phyloP scores from a whole-genome alignment of 805 yeast genomes.

The Wickerhamiella lipophila region DNA sequence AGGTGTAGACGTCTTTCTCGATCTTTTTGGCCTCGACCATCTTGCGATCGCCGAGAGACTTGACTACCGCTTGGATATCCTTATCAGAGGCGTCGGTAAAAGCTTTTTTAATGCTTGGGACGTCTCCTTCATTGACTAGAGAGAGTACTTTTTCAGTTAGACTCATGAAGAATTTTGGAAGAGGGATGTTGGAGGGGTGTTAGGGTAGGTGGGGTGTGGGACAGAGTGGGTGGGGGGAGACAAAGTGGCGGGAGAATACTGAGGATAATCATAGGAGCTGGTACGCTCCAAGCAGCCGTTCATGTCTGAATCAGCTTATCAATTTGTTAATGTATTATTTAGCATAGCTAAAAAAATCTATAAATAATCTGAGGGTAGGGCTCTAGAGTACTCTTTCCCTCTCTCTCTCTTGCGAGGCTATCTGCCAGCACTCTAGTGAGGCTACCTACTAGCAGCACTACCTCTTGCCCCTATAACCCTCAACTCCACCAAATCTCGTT shows the following conservation, averaged over 20 bases:
- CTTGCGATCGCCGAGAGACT: conserved; percentile 69
- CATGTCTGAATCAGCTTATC: too few relatives aligned
- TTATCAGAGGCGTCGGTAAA: conserved; percentile 41
- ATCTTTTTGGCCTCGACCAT: conserved; percentile 63
- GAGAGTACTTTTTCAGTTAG: conserved; percentile 16
- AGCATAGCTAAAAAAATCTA: not conserved
- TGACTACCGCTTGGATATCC: conserved; percentile 51
- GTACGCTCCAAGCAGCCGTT: too few relatives aligned
- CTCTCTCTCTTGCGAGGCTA: too few relatives aligned
- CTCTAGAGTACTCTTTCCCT: too few relatives aligned
- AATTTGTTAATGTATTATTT: too few relatives aligned
- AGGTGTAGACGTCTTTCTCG: conserved; percentile 63
- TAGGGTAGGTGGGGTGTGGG: not conserved
- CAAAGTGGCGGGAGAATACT: too few relatives aligned
- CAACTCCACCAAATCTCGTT: conserved; percentile 59
- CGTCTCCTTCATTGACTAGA: conserved; percentile 50
- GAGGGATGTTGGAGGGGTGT: not conserved
- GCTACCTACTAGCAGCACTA: too few relatives aligned
- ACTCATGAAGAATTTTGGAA: conserved; percentile 5
- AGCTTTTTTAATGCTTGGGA: conserved; percentile 53
- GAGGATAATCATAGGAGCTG: too few relatives aligned
- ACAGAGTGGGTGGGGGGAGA: too few relatives aligned
- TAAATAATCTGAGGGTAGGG: too few relatives aligned
- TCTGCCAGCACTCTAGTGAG: too few relatives aligned
- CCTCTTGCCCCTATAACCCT: too few relatives aligned